Percentiles rank a stretch among this genome's conserved stretches.
Conservation (phyloP, 2,329 filamentous ascomycete genomes). For the Sclerotinia spermophila region DNA sequence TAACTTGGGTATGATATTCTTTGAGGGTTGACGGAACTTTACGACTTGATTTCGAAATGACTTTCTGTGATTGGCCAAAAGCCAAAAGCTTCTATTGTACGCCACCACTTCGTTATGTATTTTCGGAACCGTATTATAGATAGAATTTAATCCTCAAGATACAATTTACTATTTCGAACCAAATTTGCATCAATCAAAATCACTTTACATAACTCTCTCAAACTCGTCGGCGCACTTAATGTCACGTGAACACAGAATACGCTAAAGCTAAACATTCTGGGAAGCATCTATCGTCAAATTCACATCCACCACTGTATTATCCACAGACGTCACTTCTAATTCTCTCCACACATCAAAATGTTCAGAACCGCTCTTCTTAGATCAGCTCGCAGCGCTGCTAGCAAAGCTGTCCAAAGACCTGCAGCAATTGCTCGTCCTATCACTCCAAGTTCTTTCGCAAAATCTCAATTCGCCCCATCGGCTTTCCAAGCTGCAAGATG, state of each 20-base stretch:
- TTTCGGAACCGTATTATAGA: background rate
- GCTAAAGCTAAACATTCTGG: conserved; percentile 24
- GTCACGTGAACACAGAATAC: conserved; percentile 16
- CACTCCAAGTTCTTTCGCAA: conserved; percentile 55
- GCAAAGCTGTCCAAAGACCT: conserved; percentile 48
- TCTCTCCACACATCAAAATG: conserved; percentile 55
- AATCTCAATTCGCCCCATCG: conserved; percentile 59
- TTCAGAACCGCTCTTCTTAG: conserved; percentile 84
- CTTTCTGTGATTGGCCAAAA: conserved; percentile 15
- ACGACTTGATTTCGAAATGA: conserved; percentile 15
- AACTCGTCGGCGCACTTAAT: background rate
- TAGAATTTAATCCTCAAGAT: background rate
- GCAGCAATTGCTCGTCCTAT: conserved; percentile 57
- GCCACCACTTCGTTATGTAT: conserved; percentile 9
- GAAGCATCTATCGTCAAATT: conserved; percentile 14
- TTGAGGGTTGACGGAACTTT: conserved; percentile 21
- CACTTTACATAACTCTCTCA: background rate
- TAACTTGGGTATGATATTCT: conserved; percentile 9
- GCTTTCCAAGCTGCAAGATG: conserved; percentile 69
- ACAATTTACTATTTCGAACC: background rate
- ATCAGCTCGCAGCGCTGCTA: conserved; percentile 57
- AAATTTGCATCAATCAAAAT: background rate
- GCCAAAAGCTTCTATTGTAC: conserved; percentile 8
- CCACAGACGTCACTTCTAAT: conserved; percentile 20
- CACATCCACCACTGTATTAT: conserved; percentile 9